These are phyloP conservation scores for Cupressus sempervirens DNA, from an alignment of 75 land plant genomes.

Conservation along the genomic window DNA sequence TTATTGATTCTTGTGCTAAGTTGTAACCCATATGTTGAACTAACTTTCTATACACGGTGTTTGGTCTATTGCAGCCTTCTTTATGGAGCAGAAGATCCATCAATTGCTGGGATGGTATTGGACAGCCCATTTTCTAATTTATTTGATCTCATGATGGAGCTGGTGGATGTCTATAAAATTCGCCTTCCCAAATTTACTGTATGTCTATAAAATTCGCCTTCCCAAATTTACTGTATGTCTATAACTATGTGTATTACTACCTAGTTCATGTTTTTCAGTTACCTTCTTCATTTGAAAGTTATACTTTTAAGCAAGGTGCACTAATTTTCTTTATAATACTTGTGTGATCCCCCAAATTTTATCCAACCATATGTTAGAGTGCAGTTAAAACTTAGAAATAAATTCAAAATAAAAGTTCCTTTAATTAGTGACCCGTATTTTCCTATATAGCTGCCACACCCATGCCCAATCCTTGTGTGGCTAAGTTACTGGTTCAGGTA, in stretches of 20 bases:
- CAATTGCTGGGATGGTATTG: conserved; percentile 93
- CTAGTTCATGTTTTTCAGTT: not conserved
- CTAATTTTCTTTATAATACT: not conserved
- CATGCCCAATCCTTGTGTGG: not conserved
- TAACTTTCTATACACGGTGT: not conserved
- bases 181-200: conserved; percentile 99
- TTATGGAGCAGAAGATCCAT: conserved; percentile 99
- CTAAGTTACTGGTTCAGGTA: too few relatives aligned
- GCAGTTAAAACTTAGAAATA: not conserved
- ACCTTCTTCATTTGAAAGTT: not conserved
- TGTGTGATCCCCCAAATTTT: not conserved
- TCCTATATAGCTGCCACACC: not conserved
- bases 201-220: conserved; percentile 72
- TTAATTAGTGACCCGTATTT: not conserved
- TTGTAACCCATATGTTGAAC: not conserved
- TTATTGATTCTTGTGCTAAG: not conserved
- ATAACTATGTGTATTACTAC: not conserved
- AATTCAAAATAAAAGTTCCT: not conserved
- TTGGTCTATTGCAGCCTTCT: conserved; percentile 62
- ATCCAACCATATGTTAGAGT: not conserved
- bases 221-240: conserved; percentile 91
- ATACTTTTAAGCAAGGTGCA: not conserved
- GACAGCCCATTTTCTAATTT: conserved; percentile 97
- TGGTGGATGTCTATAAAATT: conserved; percentile 92
- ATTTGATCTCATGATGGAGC: conserved; percentile 94